Base-by-base conservation (phyloP, 345 rosid genomes). In the Eucalyptus erythrocorys region DNA sequence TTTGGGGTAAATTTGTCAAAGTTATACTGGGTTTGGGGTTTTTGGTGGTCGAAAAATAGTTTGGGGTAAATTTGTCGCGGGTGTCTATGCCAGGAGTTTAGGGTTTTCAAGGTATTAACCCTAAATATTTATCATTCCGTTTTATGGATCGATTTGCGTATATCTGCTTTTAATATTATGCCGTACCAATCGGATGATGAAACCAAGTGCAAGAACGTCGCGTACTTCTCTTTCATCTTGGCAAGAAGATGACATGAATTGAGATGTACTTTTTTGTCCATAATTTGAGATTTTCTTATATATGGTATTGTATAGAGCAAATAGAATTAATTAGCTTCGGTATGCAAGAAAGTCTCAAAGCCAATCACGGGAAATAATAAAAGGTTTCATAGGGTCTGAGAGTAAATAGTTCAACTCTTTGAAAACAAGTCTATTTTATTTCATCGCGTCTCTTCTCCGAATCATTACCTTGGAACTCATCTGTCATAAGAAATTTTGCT, bases 361-460 rank as follows among this genome's bases (percentile, higher is more conserved):
- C 68, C 66, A 12, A 59, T 27, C n/a, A 11, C 7, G 3, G 4
- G n/a, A 3, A 59, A 27, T 27, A 27, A 6, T 27, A 59, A 27
- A 27, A 59, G 24, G 61, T 24, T 55, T 4, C 61, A 4, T 24
- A 2, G 32, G n/a, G 13, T 59, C 8, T 6, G 0, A 12, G 32
- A 6, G 14, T 15, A 27, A 13, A 0, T 59, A 27, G 2, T 13
- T 2, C 0, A 0, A 2, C 0, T 59, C 32, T 59, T 59, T 3
- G 14, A 30, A 59, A 27, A 59, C 8, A 27, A 1, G 8, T 27
- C 7, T 59, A 27, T 27, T 59, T 59, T 24, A 55, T 55, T 55
- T 55, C 3, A 55, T 2, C 6, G 3, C 7, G 24, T 7, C 4
- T 51, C 0, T 51, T 51, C 10, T 51, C 10, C 0, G 1, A 50